Evolutionary conservation across 108 stramenopile genomes (phyloP), one percentile per base, ranked within the genome.

Genomic region (Cyclotella atomus): DNA sequence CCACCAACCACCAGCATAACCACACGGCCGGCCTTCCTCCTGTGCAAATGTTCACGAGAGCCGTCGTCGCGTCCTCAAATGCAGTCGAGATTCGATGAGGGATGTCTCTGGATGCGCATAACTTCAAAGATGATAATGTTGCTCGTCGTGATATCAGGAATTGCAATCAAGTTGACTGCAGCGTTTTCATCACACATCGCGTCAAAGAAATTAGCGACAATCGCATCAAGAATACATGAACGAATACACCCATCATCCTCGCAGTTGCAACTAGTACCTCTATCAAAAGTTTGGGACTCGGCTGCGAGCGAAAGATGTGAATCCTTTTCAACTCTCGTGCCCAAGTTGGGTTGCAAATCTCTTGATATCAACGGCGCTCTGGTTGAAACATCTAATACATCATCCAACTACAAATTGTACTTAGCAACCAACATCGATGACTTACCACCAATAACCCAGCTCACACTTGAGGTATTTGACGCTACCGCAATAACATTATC

Each of bases 401-500:
- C 56, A 19, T 29, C 41, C 17, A 10, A 23, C 4, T 81, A 69
- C 47, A 65, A 67, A 57, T 71, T 81, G 29, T 81, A 81, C 44
- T 54, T 81, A 10, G 79, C 79, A 46, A 81, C 88, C 3, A 79
- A 95, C 62, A 78, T 90, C 49, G 68, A 87, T 8, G 94, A 95
- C 70, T 62, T 95, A 19, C 88, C 90, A 32, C 86, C 89, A 4
- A 70, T 89, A 23, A 81, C 85, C 10, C 81, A 81, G 34, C 88
- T 92, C 28, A 80, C 89, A 43, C 70, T 95, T 35, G 76, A 89
- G 28, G 79, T 86, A 14, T 95, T 95, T 77, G 94, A 91, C 43
- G 89, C 85, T 23, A 86, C 89, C 20, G 87, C 83, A 3, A 90
- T 95, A 21, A 66, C 81, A 30, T 59, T 92, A 55, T 79, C 77